Base-by-base conservation (phyloP, 495 filamentous ascomycete species). In the Saxispiralis lemnorum region DNA sequence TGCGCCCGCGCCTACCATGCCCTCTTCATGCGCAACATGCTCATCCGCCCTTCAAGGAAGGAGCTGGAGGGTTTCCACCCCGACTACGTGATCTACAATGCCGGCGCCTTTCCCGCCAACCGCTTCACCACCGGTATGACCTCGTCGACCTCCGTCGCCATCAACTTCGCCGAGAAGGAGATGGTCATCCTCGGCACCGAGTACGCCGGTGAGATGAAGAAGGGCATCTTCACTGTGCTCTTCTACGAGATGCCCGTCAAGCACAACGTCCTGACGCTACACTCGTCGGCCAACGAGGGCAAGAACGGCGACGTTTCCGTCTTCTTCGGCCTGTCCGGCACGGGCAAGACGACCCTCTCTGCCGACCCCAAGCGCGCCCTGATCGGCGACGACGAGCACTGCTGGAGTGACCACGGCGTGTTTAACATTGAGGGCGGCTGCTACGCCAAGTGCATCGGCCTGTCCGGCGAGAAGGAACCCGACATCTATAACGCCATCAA, bases 1-100 rank as follows among this genome's bases (percentile, higher is more conserved):
- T 97, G 89, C 67, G 89, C 89, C 49, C 83, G 89, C 61, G 89
- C 89, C 65, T 97, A 97, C 73, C 89, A 97, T 73, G 89, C 89
- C 51, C 75, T 97, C 47, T 97, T 97, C 82, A 97, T 97, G 89
- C 83, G 92, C 56, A 97, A 97, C 72, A 97, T 97, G 89, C 82
- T 97, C 59, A 97, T 97, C 70, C 80, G 89, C 58, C 89, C 89
- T 45, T 67, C 74, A 35, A 71, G 70, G 41, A 82, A 88, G 64
- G 86, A 96, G 72, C 77, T 97, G 34, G 76, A 92, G 65, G 73
- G 82, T 68, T 97, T 97, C 75, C 84, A 93, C 64, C 89, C 89
- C 50, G 85, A 97, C 71, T 97, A 97, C 71, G 85, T 86, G 54
- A 96, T 97, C 69, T 97, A 97, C 77, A 97, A 97, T 59, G 92